Evolutionary conservation across 164 flowering plant genomes (phyloP).

Genomic region (Echeveria elegans): DNA sequence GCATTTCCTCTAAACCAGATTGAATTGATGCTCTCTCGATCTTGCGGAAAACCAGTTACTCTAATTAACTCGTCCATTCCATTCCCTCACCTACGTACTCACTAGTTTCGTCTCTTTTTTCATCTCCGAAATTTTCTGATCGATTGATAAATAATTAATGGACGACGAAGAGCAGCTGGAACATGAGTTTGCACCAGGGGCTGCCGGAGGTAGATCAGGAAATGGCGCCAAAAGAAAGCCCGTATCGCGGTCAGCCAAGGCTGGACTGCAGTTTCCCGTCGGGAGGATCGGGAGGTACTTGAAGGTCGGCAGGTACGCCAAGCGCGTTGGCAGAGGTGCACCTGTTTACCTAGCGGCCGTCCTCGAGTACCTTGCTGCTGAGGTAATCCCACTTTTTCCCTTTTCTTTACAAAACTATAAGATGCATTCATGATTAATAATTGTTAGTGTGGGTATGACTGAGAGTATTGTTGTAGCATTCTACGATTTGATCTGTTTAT

Average conservation of each 20-base stretch:
- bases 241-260: conserved; percentile 37
- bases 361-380: conserved; percentile 63
- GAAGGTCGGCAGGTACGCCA: conserved; percentile 42
- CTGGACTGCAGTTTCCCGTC: conserved; percentile 45
- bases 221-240: conserved; percentile 43
- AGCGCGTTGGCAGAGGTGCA: conserved; percentile 68
- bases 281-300: conserved; percentile 43
- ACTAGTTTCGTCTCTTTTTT: too few relatives aligned
- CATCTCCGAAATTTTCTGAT: neutral
- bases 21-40: too few relatives aligned
- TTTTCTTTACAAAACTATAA: too few relatives aligned
- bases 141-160: too few relatives aligned
- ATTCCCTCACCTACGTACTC: too few relatives aligned
- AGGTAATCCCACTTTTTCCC: too few relatives aligned
- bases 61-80: too few relatives aligned
- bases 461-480: too few relatives aligned
- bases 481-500: too few relatives aligned
- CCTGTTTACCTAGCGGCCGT: conserved; percentile 63
- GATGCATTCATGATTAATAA: too few relatives aligned
- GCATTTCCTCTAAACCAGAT: neutral
- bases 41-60: neutral
- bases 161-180: conserved; percentile 29
- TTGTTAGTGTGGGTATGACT: too few relatives aligned
- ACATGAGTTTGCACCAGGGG: too few relatives aligned
- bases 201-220: conserved; percentile 34